Evolutionary conservation across 2,329 filamentous ascomycete species (phyloP).

Genomic region (Trichophyton mentagrophytes): DNA sequence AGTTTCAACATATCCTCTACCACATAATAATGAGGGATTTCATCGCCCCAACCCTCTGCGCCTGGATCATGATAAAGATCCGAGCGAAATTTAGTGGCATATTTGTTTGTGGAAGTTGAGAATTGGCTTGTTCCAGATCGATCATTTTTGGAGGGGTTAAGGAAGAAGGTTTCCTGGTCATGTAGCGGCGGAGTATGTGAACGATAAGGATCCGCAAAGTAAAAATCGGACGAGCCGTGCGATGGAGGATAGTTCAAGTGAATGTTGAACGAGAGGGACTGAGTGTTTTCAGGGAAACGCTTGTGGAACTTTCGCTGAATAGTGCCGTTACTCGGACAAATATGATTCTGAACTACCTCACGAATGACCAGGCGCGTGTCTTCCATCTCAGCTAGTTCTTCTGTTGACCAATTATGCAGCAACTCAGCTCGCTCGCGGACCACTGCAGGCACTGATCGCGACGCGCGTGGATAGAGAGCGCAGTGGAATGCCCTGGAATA

Average conservation of each 20-base stretch:
- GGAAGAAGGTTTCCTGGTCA: constrained; percentile 2
- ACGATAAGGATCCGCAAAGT: constrained; percentile 5
- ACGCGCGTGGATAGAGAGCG: constrained; percentile 37
- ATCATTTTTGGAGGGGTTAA: background rate
- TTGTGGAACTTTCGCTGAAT: constrained; percentile 48
- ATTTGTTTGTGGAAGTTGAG: constrained; percentile 19
- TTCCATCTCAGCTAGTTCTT: constrained; percentile 46
- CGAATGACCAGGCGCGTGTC: constrained; percentile 45
- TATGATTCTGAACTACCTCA: constrained; percentile 44
- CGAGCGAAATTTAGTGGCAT: constrained; percentile 36
- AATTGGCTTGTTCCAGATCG: constrained; percentile 8
- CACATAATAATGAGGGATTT: constrained; percentile 51
- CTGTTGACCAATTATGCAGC: constrained; percentile 46
- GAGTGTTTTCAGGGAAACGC: constrained; percentile 39
- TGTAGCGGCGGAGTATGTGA: background rate
- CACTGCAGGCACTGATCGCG: constrained; percentile 35
- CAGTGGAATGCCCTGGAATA: constrained; percentile 48
- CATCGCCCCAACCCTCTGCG: constrained; percentile 52
- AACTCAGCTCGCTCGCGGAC: constrained; percentile 42
- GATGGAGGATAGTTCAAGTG: constrained; percentile 38
- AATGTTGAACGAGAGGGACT: constrained; percentile 41
- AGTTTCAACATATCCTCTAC: constrained; percentile 54
- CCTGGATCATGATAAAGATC: constrained; percentile 41
- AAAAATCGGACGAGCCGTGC: constrained; percentile 19
- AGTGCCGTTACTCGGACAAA: constrained; percentile 50